A percentile compares a stretch with the other conserved stretches of the same genome.
These are phyloP conservation scores for Tricholomella constricta DNA, from an alignment of 768 basidiomycete species.

Conservation along the genomic window DNA sequence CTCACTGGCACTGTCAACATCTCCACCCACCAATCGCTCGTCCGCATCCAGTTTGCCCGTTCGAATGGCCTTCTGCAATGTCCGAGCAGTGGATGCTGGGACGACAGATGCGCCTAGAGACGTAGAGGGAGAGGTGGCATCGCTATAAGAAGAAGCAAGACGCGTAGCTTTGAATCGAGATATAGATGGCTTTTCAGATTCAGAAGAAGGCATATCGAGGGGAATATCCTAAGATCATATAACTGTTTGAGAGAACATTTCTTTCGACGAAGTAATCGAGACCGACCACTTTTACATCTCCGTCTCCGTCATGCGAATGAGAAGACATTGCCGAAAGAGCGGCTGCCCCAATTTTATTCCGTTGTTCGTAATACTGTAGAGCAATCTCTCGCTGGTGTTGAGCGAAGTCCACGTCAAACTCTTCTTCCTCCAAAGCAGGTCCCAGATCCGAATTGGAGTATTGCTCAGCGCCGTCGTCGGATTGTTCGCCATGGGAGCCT, in stretches of 20 bases:
- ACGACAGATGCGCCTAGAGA: constrained; percentile 46
- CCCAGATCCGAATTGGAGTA: constrained; percentile 25
- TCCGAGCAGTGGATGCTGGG: constrained; percentile 46
- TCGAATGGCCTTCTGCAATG: constrained; percentile 53
- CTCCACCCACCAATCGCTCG: constrained; percentile 50
- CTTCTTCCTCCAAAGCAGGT: constrained; percentile 47
- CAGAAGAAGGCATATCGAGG: constrained; percentile 42
- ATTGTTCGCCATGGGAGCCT: constrained; percentile 26
- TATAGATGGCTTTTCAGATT: constrained; percentile 48
- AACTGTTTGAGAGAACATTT: constrained; percentile 4
- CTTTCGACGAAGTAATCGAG: background rate
- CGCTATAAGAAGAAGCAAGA: constrained; percentile 49
- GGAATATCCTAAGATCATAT: constrained; percentile 38
- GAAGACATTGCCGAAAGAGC: constrained; percentile 52
- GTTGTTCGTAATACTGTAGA: constrained; percentile 67
- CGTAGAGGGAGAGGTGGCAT: constrained; percentile 36
- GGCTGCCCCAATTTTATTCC: constrained; percentile 54
- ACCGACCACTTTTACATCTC: constrained; percentile 44
- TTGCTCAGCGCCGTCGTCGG: constrained; percentile 15
- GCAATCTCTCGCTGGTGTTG: constrained; percentile 76
- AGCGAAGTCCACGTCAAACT: constrained; percentile 60
- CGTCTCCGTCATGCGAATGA: constrained; percentile 44
- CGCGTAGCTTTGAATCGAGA: constrained; percentile 69
- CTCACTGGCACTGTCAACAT: constrained; percentile 58
- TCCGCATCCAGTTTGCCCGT: constrained; percentile 57